A percentile compares a stretch with the other conserved stretches of the same genome.
phyloP scores from a whole-genome alignment of 768 basidiomycete species.

The Macrolepiota fuliginosa region DNA sequence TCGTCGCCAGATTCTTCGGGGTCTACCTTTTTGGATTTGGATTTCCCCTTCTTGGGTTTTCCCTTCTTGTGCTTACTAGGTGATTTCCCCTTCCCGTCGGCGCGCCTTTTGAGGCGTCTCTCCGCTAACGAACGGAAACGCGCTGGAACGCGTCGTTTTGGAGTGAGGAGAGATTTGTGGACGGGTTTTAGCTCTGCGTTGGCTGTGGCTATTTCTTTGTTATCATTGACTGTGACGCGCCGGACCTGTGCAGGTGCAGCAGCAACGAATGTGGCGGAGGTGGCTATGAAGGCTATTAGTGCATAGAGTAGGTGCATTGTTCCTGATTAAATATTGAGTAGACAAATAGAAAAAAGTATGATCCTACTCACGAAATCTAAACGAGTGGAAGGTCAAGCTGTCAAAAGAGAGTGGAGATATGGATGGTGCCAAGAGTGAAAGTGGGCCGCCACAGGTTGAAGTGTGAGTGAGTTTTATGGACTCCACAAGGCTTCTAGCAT shows the following conservation, averaged over 20 bases:
- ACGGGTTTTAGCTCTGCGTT: slow-evolving; percentile 4
- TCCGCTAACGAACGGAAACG: background rate
- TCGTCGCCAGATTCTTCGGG: slow-evolving; percentile 5
- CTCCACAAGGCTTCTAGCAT: background rate
- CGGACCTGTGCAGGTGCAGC: background rate
- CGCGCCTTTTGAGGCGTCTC: background rate
- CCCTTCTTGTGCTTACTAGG: background rate
- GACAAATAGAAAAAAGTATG: background rate
- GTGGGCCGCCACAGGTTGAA: background rate
- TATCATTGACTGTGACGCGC: background rate
- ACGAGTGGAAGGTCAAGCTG: background rate
- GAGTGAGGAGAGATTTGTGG: background rate
- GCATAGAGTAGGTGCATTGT: background rate
- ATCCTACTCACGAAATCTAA: background rate
- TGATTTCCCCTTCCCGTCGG: background rate
- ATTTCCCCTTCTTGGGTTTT: background rate
- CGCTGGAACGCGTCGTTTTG: background rate
- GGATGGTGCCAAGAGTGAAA: background rate
- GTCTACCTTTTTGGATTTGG: background rate
- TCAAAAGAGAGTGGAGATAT: background rate
- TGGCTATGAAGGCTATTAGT: background rate
- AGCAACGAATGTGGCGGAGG: background rate
- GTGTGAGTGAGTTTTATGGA: background rate
- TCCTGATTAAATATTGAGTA: background rate
- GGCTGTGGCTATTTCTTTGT: background rate